Evolutionary conservation across 1,139 yeast genomes (phyloP).

Genomic region (Yamadazyma taylorii): DNA sequence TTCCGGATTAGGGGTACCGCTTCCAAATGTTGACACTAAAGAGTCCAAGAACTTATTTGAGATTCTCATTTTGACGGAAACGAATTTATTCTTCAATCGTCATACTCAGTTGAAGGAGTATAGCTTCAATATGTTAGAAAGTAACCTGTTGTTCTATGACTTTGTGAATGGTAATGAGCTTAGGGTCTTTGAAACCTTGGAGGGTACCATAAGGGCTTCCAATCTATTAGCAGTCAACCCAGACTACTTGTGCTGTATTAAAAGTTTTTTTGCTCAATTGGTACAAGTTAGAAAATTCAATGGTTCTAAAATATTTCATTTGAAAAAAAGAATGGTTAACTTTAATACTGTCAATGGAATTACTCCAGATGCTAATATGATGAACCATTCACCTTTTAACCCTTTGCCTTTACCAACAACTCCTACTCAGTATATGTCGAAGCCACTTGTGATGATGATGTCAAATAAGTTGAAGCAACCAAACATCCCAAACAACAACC

Average conservation of each 20-base stretch:
- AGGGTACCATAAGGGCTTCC: no score
- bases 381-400: slow-evolving; percentile 27
- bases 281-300: slow-evolving; percentile 13
- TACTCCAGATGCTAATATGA: slow-evolving; percentile 26
- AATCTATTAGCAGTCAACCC: no score
- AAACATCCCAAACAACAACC: not conserved
- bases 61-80: slow-evolving; percentile 13
- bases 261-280: slow-evolving; percentile 15
- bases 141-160: slow-evolving; percentile 20
- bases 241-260: slow-evolving; percentile 18
- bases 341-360: slow-evolving; percentile 19
- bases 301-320: slow-evolving; percentile 16
- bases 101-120: slow-evolving; percentile 1
- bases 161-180: slow-evolving; percentile 21
- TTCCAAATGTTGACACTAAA: slow-evolving; percentile 12
- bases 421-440: slow-evolving; percentile 11
- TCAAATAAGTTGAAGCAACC: not conserved
- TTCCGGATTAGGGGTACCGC: slow-evolving; percentile 6
- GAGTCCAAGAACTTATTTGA: slow-evolving; percentile 16
- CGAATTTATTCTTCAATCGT: slow-evolving; percentile 7
- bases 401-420: slow-evolving; percentile 22
- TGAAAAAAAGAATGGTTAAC: slow-evolving; percentile 13
- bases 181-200: slow-evolving; percentile 10
- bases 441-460: slow-evolving; percentile 15
- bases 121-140: slow-evolving; percentile 12